These are phyloP conservation scores for Murraya koenigii DNA, from an alignment of 345 rosid species.

Conservation along the genomic window DNA sequence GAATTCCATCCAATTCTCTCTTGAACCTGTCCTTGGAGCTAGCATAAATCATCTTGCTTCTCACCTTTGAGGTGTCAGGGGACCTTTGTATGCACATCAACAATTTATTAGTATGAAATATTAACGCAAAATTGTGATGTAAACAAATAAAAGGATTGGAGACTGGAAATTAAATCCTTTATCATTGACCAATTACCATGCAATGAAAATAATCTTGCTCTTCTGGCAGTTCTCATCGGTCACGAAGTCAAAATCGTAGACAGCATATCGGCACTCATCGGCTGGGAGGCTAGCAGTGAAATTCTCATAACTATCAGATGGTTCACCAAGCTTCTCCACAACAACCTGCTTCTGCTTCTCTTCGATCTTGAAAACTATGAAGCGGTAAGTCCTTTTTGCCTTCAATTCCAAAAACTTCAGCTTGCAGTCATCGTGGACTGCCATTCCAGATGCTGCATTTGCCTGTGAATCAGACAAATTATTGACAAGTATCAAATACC, in stretches of 20 bases:
- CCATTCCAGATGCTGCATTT: constrained; percentile 69
- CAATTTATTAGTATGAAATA: background rate
- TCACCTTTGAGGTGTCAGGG: constrained; percentile 57
- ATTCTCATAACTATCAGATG: constrained; percentile 48
- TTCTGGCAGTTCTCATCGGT: constrained; percentile 67
- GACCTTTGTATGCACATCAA: constrained; percentile 37
- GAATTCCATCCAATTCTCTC: constrained; percentile 65
- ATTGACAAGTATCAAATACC: background rate
- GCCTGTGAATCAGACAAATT: constrained; percentile 31
- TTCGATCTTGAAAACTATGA: constrained; percentile 62
- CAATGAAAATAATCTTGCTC: constrained; percentile 65
- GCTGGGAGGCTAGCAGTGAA: constrained; percentile 61
- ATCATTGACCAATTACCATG: constrained; percentile 38
- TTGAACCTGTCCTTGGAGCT: constrained; percentile 71
- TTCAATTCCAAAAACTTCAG: constrained; percentile 61
- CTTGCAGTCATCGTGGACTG: constrained; percentile 77
- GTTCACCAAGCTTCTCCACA: constrained; percentile 68
- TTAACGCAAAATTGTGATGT: background rate
- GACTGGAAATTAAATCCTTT: background rate
- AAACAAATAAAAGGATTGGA: background rate
- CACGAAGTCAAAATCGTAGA: constrained; percentile 62
- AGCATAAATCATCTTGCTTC: constrained; percentile 76
- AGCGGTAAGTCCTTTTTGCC: constrained; percentile 62
- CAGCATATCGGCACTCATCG: constrained; percentile 69
- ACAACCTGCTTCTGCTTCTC: constrained; percentile 66